Evolutionary conservation across 345 rosid genomes (phyloP).

Genomic region (Bretschneidera sinensis): DNA sequence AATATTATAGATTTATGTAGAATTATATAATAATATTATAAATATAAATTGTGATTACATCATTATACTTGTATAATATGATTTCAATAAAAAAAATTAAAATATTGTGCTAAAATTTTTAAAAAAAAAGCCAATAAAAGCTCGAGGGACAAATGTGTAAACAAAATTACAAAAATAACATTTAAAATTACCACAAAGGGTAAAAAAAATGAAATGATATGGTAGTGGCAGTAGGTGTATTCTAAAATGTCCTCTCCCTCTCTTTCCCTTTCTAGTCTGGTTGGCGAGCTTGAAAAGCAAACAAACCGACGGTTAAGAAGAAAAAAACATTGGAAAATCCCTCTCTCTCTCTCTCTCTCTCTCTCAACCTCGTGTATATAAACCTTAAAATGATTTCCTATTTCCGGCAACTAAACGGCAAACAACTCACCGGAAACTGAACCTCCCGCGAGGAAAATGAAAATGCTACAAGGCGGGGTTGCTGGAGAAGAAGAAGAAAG

Average conservation of each 20-base stretch:
- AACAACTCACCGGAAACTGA: conserved; percentile 8
- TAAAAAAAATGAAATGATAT: conserved; percentile 14
- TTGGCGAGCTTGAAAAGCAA: conserved; percentile 52
- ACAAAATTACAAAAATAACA: too few relatives aligned
- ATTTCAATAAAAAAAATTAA: too few relatives aligned
- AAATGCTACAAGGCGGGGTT: conserved; percentile 32
- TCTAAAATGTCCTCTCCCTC: conserved; percentile 10
- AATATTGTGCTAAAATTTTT: too few relatives aligned
- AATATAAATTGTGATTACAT: too few relatives aligned
- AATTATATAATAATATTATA: too few relatives aligned
- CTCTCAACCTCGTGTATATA: conserved; percentile 17
- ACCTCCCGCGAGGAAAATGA: conserved; percentile 17
- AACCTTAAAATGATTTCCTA: conserved; percentile 28
- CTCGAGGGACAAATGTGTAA: too few relatives aligned
- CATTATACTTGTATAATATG: too few relatives aligned
- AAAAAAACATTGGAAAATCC: conserved; percentile 14
- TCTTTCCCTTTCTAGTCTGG: conserved; percentile 29
- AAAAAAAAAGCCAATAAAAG: too few relatives aligned
- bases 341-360: conserved; percentile 10
- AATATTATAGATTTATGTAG: too few relatives aligned
- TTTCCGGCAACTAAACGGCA: conserved; percentile 22
- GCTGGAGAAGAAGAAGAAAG: conserved; percentile 22
- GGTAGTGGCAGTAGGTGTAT: conserved; percentile 13
- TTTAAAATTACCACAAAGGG: background rate
- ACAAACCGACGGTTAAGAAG: conserved; percentile 51